Base-by-base conservation (phyloP, 352 stramenopile genomes). In the Pythium aristosporum region DNA sequence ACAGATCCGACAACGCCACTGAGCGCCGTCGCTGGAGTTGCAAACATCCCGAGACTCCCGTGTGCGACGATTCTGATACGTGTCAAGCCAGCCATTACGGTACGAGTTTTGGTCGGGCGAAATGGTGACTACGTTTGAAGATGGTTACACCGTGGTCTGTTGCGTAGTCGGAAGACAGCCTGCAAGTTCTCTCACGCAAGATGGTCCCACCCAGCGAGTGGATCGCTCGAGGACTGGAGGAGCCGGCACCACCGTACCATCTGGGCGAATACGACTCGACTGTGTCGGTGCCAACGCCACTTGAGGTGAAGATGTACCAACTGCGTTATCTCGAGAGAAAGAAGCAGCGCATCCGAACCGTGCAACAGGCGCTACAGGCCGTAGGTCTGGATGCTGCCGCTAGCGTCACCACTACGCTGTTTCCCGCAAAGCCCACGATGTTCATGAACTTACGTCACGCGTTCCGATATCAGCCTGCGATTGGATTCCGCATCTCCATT, bases 51-150 rank as follows among this genome's bases (percentile, higher is more conserved):
- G 32, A 73, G 73, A 54, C 61, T 96, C 15, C 84, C 88, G 9
- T 97, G 90, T 61, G 80, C 85, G 8, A 96, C 87, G 3, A 18
- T 97, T 10, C 49, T 96, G 46, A 52, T 96, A 18, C 80, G 90
- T 42, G 65, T 96, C 13, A 71, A 67, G 39, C 73, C 50, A 20
- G 86, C 85, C 8, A 76, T 70, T 18, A 71, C 67, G 63, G 82
- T 88, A 71, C 25, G 56, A 50, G 63, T 5, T 9, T 39, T 41
- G 8, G 11, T 8, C 25, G 25, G 25, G 25, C 25, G 25, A 28
- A 28, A 28, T 16, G 20, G 20, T 34, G 46, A 28, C 25, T 28
- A 28, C 25, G 25, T 28, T 28, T 28, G 25, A 28, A 4, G 25
- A 28, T 28, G 25, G 25, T 28, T 28, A 28, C 25, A 28, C 25